Evolutionary conservation across 2,329 filamentous ascomycete species (phyloP), one percentile per base, ranked within the genome.

Genomic region (Drechslerella dactyloides): DNA sequence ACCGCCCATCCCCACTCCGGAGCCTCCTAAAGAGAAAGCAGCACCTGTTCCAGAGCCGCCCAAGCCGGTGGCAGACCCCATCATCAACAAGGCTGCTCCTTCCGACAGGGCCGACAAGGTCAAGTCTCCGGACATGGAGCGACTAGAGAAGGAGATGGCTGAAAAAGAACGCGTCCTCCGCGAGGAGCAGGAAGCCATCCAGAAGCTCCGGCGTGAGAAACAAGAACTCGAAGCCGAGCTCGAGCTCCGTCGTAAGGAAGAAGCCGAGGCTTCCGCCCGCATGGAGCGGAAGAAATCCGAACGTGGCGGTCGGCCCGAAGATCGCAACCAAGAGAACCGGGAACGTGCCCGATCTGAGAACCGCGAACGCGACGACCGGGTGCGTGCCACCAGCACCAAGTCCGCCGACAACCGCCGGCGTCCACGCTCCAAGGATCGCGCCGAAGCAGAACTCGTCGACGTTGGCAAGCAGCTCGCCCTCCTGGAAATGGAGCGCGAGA

Each of bases 241-340:
- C 21, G 66, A 70, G 42, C 42, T 50, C 23, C 57, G 53, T 11
- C 60, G 59, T 5, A 70, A 54, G 21, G 59, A 70, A 21, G 66
- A 65, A 15, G 40, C 59, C 8, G 68, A 72, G 55, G 68, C 68
- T 21, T 53, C 50, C n/a, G 33, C 30, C 17, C 68, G 68, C 30
- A 72, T 72, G 68, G 60, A 72, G 42, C 59, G 56, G 40, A 55
- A 72, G 61, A 73, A 68, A 27, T 66, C 62, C 5, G 69, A 73
- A 37, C 69, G 69, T 17, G 54, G 52, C 13, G 63, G 69, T 17
- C 62, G 69, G n/a, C 56, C 56, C 7, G 69, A 73, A 23, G 52
- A 68, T 17, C 62, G 69, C 27, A 62, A 61, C 10, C 19, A 21
- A 8, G 56, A 59, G 30, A 57, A 42, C n/a, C 44, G 55, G 17